Evolutionary conservation across 306 rosid species (phyloP), one percentile per base, ranked within the genome.

Genomic region (Styphnolobium japonicum): DNA sequence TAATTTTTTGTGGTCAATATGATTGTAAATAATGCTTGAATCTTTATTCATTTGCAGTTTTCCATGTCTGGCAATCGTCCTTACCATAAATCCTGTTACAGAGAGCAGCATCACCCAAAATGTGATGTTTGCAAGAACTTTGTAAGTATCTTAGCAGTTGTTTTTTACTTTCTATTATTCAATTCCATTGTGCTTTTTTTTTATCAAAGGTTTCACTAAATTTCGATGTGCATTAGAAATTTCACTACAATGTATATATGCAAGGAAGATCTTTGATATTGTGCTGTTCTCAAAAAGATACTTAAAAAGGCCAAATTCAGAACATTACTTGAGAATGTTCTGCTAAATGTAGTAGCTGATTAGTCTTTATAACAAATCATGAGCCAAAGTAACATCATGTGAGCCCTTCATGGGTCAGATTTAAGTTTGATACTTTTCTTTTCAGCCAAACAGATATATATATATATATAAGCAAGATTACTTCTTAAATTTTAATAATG

Each of bases 91-190:
- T 88, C 92, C 52, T 95, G 98, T 88, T 95, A 89, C 75, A 93
- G 90, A 85, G 97, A 88, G 90, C 86, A 88, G 81, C 88, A 91
- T 86, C 99, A 93, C 81, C 99, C 99, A 19, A 89, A 72, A 89
- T 96, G 99, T 81, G 97, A 96, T 85, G 98, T 96, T 82, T 96
- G 99, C 81, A 87, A 40, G 46, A 93, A 58, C 84, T 96, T 87
- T 45, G 99, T 96, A 82, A 89, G 99, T 78, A 11, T 83, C 45
- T 78, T 71, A 73, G 56, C 68, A 43, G 48, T 62, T 31, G 36
- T 22, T 21, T 67, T 67, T 67, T 27, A 45, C 80, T 52, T 72
- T 78, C 22, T 11, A 10, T 18, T 49, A 16, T 29, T 60, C 61
- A 31, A 25, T 81, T 60, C 61, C 36, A 12, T 3, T 23, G 52